Evolutionary conservation across 768 basidiomycete species (phyloP).

Genomic region (Mrakia hoshinonis): DNA sequence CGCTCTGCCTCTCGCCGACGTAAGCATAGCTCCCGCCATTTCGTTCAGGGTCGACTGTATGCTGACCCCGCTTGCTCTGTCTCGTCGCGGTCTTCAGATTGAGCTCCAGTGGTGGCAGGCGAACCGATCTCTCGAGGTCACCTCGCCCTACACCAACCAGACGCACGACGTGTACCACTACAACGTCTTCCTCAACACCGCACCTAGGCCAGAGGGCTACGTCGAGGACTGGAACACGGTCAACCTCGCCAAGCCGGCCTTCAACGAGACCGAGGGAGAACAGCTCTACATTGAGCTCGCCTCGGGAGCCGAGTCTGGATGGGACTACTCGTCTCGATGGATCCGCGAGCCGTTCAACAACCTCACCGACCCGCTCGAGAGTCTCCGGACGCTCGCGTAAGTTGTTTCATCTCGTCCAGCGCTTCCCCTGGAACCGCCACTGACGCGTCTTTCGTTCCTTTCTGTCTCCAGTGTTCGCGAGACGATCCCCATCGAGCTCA

Average conservation of each 20-base stretch:
- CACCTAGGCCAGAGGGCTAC: constrained; percentile 73
- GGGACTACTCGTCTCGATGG: constrained; percentile 40
- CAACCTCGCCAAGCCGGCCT: constrained; percentile 50
- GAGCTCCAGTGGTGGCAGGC: constrained; percentile 76
- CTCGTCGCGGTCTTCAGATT: constrained; percentile 43
- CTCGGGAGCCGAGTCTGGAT: constrained; percentile 72
- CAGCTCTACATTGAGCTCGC: constrained; percentile 81
- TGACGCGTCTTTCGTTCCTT: background rate
- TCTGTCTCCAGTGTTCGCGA: constrained; percentile 44
- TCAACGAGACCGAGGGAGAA: constrained; percentile 55
- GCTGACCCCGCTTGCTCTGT: background rate
- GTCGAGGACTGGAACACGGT: constrained; percentile 64
- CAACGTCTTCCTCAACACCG: constrained; percentile 62
- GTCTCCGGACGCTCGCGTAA: constrained; percentile 21
- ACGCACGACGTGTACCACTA: constrained; percentile 64
- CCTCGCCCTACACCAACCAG: constrained; percentile 57
- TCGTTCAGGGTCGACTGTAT: background rate
- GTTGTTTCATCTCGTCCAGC: background rate
- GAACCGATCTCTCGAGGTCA: constrained; percentile 62
- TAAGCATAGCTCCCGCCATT: constrained; percentile 35
- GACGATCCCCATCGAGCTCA: constrained; percentile 66
- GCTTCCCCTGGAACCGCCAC: background rate
- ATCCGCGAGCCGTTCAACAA: constrained; percentile 22
- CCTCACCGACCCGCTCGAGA: constrained; percentile 17
- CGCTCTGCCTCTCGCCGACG: constrained; percentile 77